Base-by-base conservation (phyloP, 2,329 filamentous ascomycete genomes). In the Geosmithia flava region DNA sequence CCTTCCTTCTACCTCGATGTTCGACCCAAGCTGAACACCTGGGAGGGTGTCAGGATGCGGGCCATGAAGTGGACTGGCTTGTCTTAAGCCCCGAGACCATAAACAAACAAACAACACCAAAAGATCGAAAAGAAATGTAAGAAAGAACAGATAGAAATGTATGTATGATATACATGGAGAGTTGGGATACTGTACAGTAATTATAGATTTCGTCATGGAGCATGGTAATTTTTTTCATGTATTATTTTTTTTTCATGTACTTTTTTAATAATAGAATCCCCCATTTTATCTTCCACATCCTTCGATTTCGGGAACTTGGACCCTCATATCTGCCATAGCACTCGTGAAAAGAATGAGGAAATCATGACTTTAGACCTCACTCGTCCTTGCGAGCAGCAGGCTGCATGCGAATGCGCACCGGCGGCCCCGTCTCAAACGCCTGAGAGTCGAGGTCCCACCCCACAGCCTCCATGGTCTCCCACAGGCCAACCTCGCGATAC, bases 11-110 rank as follows among this genome's bases (percentile, higher is more conserved):
- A 82, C 55, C 64, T 85, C 16, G 79, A 85, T 56, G 80, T 85
- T 42, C 67, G 81, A 56, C 81, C 81, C 1, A 85, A 85, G 67
- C 59, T 85, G 53, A 84, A 83, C 58, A 76, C 71, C 2, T 80
- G 75, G 72, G 81, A 85, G 62, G 81, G 81, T 0, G 69, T 80
- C 55, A 82, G 78, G 68, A 85, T 85, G 81, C 70, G 81, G 37
- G 70, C 69, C 0, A 62, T 72, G 59, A 70, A 69, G 33, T 69
- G 68, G 37, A 53, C 71, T 1, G 78, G 76, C 2, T 46, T 81
- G 48, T 67, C 65, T 11, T 81, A 56, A 59, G 20, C 11, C 6
- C 27, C 7, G 2, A 10, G 11, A 6, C 5, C 15, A n/a, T n/a
- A n/a, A n/a, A n/a, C n/a, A n/a, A 16, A 37, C 33, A 37, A 27